Evolutionary conservation across 2,329 filamentous ascomycete species (phyloP).

Genomic region (Xenosphaeropsis pyriputrescens): DNA sequence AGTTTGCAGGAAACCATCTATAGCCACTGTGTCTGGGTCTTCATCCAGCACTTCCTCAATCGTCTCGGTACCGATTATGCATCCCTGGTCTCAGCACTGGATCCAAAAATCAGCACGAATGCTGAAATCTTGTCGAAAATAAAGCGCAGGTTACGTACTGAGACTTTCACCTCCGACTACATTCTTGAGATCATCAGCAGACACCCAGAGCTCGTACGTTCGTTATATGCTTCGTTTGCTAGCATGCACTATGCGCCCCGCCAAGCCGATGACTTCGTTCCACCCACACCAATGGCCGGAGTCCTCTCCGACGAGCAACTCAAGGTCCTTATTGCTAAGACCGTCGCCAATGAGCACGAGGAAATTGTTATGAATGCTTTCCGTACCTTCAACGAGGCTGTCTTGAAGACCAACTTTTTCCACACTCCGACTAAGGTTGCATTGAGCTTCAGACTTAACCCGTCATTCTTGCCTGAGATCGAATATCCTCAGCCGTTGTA

Average conservation of each 20-base stretch:
- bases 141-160: slow-evolving; percentile 86
- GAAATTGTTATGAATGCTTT: slow-evolving; percentile 97
- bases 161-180: slow-evolving; percentile 97
- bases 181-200: slow-evolving; percentile 93
- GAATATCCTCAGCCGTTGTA: slow-evolving; percentile 92
- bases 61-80: slow-evolving; percentile 85
- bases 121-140: slow-evolving; percentile 77
- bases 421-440: slow-evolving; percentile 95
- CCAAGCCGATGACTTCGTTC: slow-evolving; percentile 31
- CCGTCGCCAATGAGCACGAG: slow-evolving; percentile 86
- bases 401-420: slow-evolving; percentile 90
- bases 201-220: slow-evolving; percentile 76
- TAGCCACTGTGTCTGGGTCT: slow-evolving; percentile 94
- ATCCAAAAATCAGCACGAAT: slow-evolving; percentile 68
- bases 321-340: slow-evolving; percentile 62
- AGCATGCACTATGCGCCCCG: slow-evolving; percentile 57
- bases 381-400: slow-evolving; percentile 82
- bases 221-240: slow-evolving; percentile 84
- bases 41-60: slow-evolving; percentile 96
- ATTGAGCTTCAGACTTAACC: slow-evolving; percentile 87
- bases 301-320: slow-evolving; percentile 64
- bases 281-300: slow-evolving; percentile 42
- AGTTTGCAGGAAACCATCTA: slow-evolving; percentile 96
- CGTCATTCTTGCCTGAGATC: slow-evolving; percentile 72
- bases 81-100: slow-evolving; percentile 68